Evolutionary conservation across 495 filamentous ascomycete species (phyloP).

Genomic region (Trichoderma erinaceum): DNA sequence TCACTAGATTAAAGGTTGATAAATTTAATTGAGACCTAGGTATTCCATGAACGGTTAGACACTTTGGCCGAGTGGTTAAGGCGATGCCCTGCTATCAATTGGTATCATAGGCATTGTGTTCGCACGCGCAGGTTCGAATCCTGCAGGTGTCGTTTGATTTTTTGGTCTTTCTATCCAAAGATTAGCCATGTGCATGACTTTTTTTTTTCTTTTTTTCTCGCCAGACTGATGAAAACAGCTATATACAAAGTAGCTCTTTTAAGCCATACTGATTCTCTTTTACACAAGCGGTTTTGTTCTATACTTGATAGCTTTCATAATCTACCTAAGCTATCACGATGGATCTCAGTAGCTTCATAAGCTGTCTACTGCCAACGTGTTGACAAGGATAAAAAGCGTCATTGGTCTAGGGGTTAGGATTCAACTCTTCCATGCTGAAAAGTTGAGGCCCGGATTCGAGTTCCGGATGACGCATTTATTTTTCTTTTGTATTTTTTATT

Average conservation of each 20-base stretch:
- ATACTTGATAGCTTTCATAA: too few species aligned
- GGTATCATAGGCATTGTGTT: slow-evolving; percentile 14
- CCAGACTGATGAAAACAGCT: neutral
- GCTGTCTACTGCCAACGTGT: neutral
- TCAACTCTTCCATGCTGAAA: slow-evolving; percentile 14
- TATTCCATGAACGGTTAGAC: neutral
- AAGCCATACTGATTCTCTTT: too few species aligned
- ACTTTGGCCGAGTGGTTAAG: slow-evolving; percentile 14
- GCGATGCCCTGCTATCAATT: slow-evolving; percentile 11
- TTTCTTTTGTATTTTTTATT: neutral
- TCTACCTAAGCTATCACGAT: neutral
- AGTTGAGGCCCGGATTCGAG: slow-evolving; percentile 14
- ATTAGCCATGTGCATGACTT: neutral
- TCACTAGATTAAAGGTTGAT: neutral
- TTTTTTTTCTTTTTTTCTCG: neutral
- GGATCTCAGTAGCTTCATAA: neutral
- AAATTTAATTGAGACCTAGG: neutral
- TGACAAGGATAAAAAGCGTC: slow-evolving; percentile 5
- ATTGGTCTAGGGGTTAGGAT: slow-evolving; percentile 13
- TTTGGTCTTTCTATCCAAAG: neutral
- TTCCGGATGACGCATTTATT: slow-evolving; percentile 10
- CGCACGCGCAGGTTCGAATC: slow-evolving; percentile 14
- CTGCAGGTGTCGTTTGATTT: slow-evolving; percentile 9
- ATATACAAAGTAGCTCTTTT: neutral
- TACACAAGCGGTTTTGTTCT: too few species aligned